Evolutionary conservation across 495 filamentous ascomycete genomes (phyloP).

Genomic region (Cryomyces minteri): DNA sequence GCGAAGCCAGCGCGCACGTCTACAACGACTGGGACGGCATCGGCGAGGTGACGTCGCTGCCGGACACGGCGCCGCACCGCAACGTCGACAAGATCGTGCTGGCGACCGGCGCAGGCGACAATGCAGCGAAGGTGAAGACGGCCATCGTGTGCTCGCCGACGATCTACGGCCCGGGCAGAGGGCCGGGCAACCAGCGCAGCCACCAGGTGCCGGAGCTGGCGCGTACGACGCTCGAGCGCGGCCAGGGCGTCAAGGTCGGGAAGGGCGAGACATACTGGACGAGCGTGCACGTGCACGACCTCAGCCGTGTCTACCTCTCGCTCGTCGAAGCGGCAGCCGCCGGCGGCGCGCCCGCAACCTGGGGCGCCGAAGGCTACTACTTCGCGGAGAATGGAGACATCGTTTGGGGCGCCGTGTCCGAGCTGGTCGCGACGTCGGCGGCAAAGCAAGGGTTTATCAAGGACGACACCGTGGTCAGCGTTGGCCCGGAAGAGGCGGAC

Average conservation of each 20-base stretch:
- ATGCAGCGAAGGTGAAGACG: conserved; percentile 34
- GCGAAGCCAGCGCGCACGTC: conserved; percentile 32
- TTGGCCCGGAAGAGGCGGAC: conserved; percentile 14
- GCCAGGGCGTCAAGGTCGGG: conserved; percentile 43
- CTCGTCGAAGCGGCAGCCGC: conserved; percentile 46
- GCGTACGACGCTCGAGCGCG: conserved; percentile 35
- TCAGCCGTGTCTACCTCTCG: conserved; percentile 43
- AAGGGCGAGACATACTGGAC: conserved; percentile 54
- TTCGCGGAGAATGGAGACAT: conserved; percentile 53
- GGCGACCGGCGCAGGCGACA: conserved; percentile 15
- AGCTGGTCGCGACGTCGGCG: conserved; percentile 38
- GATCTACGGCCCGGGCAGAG: conserved; percentile 61
- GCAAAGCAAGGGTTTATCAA: conserved; percentile 44
- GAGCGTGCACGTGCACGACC: conserved; percentile 54
- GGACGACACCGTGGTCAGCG: conserved; percentile 28
- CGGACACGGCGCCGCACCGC: conserved; percentile 35
- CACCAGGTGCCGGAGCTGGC: conserved; percentile 43
- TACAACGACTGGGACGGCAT: conserved; percentile 39
- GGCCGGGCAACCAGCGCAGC: conserved; percentile 48
- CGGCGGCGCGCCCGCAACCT: conserved; percentile 44
- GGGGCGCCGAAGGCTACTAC: conserved; percentile 55
- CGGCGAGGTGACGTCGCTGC: conserved; percentile 35
- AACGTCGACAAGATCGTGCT: conserved; percentile 44
- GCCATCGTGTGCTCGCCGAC: conserved; percentile 62
- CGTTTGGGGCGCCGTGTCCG: conserved; percentile 50